Conservation (phyloP, 73 alveolate species). For the Paramecium caudatum region DNA sequence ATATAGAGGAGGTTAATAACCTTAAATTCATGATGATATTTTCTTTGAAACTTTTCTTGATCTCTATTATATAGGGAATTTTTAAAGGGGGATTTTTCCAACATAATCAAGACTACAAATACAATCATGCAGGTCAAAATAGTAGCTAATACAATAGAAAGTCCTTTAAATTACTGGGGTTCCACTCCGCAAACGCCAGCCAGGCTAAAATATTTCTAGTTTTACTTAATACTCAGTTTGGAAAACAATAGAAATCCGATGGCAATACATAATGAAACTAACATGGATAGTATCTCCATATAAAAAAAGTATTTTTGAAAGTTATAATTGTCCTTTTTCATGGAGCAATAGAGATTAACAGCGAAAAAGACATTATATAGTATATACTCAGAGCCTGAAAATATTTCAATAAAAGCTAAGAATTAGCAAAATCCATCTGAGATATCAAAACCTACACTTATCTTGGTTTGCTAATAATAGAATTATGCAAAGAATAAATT, state of each 20-base stretch:
- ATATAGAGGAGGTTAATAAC: slow-evolving; percentile 1
- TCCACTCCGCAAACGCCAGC: neutral
- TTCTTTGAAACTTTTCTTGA: neutral
- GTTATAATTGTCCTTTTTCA: neutral
- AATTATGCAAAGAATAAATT: slow-evolving; percentile 7
- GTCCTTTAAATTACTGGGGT: neutral
- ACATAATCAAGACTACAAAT: neutral
- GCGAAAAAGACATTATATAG: slow-evolving; percentile 44
- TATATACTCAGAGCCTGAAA: slow-evolving; percentile 3
- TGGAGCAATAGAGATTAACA: slow-evolving; percentile 38
- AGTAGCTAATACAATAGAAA: neutral
- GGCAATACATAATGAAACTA: neutral
- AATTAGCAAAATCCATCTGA: neutral
- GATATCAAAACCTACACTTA: slow-evolving; percentile 12
- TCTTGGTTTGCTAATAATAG: neutral
- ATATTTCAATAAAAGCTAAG: slow-evolving; percentile 36
- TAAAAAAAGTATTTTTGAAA: neutral
- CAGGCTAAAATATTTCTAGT: neutral
- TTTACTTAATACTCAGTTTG: neutral
- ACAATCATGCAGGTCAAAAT: neutral
- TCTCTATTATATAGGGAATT: neutral
- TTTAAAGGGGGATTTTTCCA: neutral
- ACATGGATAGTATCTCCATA: neutral
- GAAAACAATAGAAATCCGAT: neutral
- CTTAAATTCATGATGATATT: slow-evolving; percentile 23